Conservation (phyloP, 2,329 filamentous ascomycete genomes). For the Fonsecaea pedrosoi region DNA sequence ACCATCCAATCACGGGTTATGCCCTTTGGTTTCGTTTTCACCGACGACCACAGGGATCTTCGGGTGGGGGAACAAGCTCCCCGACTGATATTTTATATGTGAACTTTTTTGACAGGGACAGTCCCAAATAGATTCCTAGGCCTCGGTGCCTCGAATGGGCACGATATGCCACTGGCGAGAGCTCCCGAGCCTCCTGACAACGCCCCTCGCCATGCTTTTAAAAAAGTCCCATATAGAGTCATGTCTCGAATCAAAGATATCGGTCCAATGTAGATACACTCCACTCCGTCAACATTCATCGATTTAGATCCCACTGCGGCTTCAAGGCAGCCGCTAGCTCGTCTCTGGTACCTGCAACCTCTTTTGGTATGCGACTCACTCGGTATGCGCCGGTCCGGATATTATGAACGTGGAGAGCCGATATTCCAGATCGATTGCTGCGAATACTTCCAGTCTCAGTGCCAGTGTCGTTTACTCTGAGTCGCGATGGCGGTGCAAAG, state of each 20-base stretch:
- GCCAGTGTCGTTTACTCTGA: conserved; percentile 50
- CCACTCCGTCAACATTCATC: conserved; percentile 5
- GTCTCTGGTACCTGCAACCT: conserved; percentile 77
- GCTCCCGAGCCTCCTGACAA: conserved; percentile 10
- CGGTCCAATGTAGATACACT: conserved; percentile 9
- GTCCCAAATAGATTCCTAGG: background rate
- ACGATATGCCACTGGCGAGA: background rate
- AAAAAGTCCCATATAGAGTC: conserved; percentile 8
- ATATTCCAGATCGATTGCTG: conserved; percentile 80
- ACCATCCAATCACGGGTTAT: background rate
- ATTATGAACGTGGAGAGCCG: conserved; percentile 70
- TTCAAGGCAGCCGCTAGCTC: conserved; percentile 66
- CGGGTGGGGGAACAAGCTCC: background rate
- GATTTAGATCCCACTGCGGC: conserved; percentile 62
- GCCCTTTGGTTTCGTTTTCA: background rate
- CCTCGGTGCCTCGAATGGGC: background rate
- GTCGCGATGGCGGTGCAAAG: conserved; percentile 57
- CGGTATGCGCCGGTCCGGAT: conserved; percentile 85
- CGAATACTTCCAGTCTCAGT: conserved; percentile 60
- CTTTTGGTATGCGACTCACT: conserved; percentile 81
- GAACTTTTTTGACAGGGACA: background rate
- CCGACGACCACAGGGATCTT: background rate
- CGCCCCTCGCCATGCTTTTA: conserved; percentile 34
- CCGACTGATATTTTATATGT: background rate
- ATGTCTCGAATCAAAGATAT: conserved; percentile 12